Evolutionary conservation across 2,329 filamentous ascomycete species (phyloP).

Genomic region (Alternaria atra): DNA sequence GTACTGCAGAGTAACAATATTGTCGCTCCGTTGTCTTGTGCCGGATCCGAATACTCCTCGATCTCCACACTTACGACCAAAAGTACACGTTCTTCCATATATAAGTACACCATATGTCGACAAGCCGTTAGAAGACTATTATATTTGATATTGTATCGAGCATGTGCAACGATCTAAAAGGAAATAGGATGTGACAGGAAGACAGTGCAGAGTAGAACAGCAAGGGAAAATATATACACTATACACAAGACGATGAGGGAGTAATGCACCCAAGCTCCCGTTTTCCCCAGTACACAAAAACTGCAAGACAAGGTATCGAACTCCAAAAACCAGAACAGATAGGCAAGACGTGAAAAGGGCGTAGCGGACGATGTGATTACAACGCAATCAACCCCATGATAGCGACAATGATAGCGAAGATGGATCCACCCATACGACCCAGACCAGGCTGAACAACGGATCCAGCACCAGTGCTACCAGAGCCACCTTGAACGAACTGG

Average conservation of each 20-base stretch:
- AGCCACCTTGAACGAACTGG: slow-evolving; percentile 35
- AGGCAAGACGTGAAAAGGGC: not conserved
- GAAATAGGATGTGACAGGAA: not conserved
- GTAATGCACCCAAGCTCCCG: not conserved
- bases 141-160: not conserved
- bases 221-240: not conserved
- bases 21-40: not conserved
- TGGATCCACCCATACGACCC: slow-evolving; percentile 42
- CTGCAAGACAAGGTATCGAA: slow-evolving; percentile 3
- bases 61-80: not conserved
- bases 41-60: not conserved
- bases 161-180: not conserved
- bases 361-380: slow-evolving; percentile 18
- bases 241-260: not conserved
- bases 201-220: not conserved
- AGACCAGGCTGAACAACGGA: slow-evolving; percentile 35
- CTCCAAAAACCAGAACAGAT: not conserved
- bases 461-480: slow-evolving; percentile 25
- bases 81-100: too few species aligned
- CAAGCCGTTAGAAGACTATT: not conserved
- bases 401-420: slow-evolving; percentile 46
- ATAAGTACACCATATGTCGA: too few species aligned
- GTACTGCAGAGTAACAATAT: too few species aligned
- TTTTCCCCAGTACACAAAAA: not conserved
- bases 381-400: slow-evolving; percentile 43